These are phyloP conservation scores for Saturnispora besseyi DNA, from an alignment of 805 yeast genomes.

Conservation along the genomic window DNA sequence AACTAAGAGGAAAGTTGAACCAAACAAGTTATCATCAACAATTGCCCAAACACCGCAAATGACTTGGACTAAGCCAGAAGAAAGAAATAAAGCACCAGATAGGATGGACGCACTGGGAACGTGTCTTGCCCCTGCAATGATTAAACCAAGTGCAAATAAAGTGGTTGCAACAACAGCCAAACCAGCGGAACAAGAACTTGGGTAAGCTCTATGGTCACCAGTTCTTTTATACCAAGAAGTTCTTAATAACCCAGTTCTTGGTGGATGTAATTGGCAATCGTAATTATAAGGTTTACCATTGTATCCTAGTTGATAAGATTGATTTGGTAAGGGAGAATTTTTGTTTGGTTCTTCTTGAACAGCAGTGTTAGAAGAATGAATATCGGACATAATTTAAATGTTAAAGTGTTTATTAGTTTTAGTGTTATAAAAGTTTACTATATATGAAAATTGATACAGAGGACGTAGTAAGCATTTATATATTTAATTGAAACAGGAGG, in stretches of 20 bases:
- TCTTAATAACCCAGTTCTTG: slow-evolving; percentile 33
- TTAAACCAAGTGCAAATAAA: slow-evolving; percentile 40
- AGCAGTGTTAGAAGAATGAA: slow-evolving; percentile 21
- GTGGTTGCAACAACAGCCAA: slow-evolving; percentile 36
- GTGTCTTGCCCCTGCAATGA: slow-evolving; percentile 35
- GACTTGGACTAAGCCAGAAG: slow-evolving; percentile 41
- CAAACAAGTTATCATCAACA: slow-evolving; percentile 38
- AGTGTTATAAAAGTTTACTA: background rate
- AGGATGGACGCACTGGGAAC: slow-evolving; percentile 35
- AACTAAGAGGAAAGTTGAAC: slow-evolving; percentile 36
- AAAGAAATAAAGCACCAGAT: slow-evolving; percentile 36
- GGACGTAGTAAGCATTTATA: too few species aligned
- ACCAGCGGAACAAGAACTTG: slow-evolving; percentile 44
- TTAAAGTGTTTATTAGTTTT: background rate
- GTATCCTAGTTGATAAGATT: slow-evolving; percentile 7
- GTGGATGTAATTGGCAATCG: slow-evolving; percentile 28
- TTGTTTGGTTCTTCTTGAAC: slow-evolving; percentile 13
- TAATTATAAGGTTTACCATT: slow-evolving; percentile 13
- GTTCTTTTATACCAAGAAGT: slow-evolving; percentile 39
- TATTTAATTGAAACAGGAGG: background rate
- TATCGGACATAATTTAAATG: slow-evolving; percentile 17
- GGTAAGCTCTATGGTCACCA: slow-evolving; percentile 32
- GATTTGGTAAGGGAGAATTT: slow-evolving; percentile 8
- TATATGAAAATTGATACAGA: too few species aligned
- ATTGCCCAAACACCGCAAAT: slow-evolving; percentile 46